Evolutionary conservation across 768 basidiomycete species (phyloP), one percentile per base, ranked within the genome.

Genomic region (Amanita subjunquillea): DNA sequence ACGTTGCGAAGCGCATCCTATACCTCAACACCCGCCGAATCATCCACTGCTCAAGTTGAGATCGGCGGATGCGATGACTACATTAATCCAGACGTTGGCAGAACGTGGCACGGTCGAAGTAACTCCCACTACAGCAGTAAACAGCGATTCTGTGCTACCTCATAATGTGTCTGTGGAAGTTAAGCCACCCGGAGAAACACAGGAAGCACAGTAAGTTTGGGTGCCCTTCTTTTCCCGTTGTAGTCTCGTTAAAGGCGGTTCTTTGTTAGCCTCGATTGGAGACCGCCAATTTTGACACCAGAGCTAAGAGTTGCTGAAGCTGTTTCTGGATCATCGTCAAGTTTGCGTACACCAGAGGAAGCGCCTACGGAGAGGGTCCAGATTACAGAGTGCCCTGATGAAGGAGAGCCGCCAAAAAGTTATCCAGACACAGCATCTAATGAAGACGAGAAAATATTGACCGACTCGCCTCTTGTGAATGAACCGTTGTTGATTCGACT

Each of bases 31-130:
- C 63, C 87, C 88, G 0, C 54, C 63, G 10, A 77, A 67, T 30
- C 91, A 94, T 60, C 79, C 83, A 0, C 55, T 94, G 62, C 62
- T 91, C 60, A 93, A 91, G 77, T 71, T 93, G 67, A 82, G 71
- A 60, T 71, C 70, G 0, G 56, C 71, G 1, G 74, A 76, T 15
- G 73, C 36, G 20, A 37, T 77, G 3, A 62, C 73, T 13, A 17
- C 36, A 5, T 13, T 32, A 7, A 22, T 51, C n/a, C 39, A 51
- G 48, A 49, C 22, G 8, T 25, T 15, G 12, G 10, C 34, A 8
- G 12, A 34, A 25, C 22, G 10, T 17, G 20, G 20, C 2, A 25
- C 22, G 12, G 44, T 32, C n/a, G 44, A 13, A 17, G 27, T 32
- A 27, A 8, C 29, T 29, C 44, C n/a, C 8, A 6, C 23, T n/a